These are phyloP conservation scores for Epichloe uncinata DNA, from an alignment of 2,329 filamentous ascomycete genomes.

Conservation along the genomic window DNA sequence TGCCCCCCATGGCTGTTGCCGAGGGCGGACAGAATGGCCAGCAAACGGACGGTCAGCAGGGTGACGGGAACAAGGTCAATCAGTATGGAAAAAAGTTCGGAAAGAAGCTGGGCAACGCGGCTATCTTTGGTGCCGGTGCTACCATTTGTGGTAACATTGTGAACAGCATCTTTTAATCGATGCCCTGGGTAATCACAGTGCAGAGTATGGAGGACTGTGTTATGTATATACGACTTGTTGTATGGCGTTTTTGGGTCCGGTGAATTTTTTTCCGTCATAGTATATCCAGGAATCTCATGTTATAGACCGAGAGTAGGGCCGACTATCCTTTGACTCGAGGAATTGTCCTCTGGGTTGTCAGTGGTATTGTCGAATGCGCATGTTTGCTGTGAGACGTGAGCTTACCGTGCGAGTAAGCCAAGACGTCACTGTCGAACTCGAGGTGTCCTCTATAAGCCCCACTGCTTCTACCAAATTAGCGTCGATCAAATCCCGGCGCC, in stretches of 20 bases:
- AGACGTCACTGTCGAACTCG: background rate
- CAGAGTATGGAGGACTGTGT: background rate
- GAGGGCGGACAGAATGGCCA: constrained; percentile 32
- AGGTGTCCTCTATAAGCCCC: background rate
- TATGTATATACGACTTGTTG: background rate
- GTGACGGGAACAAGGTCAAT: constrained; percentile 46
- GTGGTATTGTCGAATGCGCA: background rate
- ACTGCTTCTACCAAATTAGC: background rate
- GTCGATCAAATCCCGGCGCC: background rate
- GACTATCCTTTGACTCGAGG: no score
- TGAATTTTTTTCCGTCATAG: background rate
- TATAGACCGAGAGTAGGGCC: background rate
- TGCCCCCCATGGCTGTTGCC: constrained; percentile 67
- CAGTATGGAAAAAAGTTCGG: constrained; percentile 91
- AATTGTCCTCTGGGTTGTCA: background rate
- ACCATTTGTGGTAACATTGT: constrained; percentile 84
- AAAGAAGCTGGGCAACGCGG: constrained; percentile 71
- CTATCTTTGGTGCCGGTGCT: constrained; percentile 86
- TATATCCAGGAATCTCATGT: background rate
- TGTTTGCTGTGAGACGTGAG: background rate
- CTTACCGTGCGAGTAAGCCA: background rate
- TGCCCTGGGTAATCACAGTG: background rate
- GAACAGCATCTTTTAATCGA: constrained; percentile 67
- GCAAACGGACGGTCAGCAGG: constrained; percentile 20
- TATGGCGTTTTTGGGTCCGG: background rate